These are phyloP conservation scores for Polygonum aviculare DNA, from an alignment of 148 eudicot genomes.

Conservation along the genomic window DNA sequence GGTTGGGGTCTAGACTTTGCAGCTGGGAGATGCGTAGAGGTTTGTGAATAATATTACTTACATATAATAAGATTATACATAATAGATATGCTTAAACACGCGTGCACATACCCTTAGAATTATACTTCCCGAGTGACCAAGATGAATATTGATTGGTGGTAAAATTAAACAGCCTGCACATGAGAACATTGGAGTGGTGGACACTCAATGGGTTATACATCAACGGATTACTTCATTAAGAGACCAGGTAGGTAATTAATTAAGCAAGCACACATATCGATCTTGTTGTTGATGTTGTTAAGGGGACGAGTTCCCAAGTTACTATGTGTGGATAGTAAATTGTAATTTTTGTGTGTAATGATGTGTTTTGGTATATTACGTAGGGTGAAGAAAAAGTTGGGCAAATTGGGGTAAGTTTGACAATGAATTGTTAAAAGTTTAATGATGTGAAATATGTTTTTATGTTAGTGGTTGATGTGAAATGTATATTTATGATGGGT, in stretches of 20 bases:
- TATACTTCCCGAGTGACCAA: neutral
- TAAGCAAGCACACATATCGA: neutral
- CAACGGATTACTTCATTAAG: constrained; percentile 2
- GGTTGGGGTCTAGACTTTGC: constrained; percentile 97
- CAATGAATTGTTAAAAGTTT: neutral
- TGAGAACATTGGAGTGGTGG: constrained; percentile 11
- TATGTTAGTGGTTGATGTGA: neutral
- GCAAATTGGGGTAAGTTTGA: neutral
- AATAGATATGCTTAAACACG: too few relatives aligned
- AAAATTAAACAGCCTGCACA: constrained; percentile 6
- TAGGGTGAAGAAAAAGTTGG: neutral
- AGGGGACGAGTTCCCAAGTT: neutral
- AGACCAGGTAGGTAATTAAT: neutral
- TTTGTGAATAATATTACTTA: constrained; percentile 17
- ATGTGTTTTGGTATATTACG: neutral
- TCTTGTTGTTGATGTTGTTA: neutral
- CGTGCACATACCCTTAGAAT: too few relatives aligned
- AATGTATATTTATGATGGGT: neutral
- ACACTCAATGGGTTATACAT: constrained; percentile 7
- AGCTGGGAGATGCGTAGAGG: constrained; percentile 79
- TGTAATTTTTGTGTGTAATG: neutral
- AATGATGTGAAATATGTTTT: neutral
- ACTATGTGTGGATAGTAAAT: neutral
- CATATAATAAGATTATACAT: too few relatives aligned
- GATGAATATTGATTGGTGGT: neutral